Conservation (phyloP, 257 asterid species). For the Jacaranda copaia region DNA sequence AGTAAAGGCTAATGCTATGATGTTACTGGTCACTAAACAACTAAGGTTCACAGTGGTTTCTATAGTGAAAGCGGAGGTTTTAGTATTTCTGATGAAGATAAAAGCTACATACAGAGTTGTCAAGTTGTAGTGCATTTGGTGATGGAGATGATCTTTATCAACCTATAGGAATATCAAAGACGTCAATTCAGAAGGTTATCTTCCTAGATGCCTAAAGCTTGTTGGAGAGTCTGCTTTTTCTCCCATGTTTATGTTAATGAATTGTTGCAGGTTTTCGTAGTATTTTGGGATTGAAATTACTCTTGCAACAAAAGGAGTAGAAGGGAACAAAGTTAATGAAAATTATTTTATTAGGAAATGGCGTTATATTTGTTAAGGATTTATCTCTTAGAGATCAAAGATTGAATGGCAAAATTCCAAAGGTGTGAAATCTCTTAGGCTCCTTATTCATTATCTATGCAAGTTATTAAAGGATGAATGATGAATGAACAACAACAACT, state of each 20-base stretch:
- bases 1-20: not conserved
- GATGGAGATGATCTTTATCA: too few relatives aligned
- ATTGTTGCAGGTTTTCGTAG: constrained; percentile 67
- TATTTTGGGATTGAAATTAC: constrained; percentile 78
- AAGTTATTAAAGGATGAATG: not conserved
- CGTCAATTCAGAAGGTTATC: constrained; percentile 33
- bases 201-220: not conserved
- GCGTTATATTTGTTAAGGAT: constrained; percentile 64
- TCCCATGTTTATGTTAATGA: constrained; percentile 11
- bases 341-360: constrained; percentile 65
- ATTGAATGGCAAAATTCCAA: constrained; percentile 81
- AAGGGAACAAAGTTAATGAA: constrained; percentile 57
- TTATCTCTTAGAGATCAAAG: constrained; percentile 31
- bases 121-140: too few relatives aligned
- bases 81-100: too few relatives aligned
- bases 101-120: too few relatives aligned
- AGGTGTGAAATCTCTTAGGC: constrained; percentile 51
- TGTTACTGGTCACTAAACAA: constrained; percentile 54
- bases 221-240: not conserved
- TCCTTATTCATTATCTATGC: not conserved
- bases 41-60: constrained; percentile 42
- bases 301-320: constrained; percentile 62
- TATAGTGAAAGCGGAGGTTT: too few relatives aligned
- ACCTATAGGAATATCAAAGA: constrained; percentile 29
- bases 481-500: constrained; percentile 10